Evolutionary conservation across 306 rosid genomes (phyloP), one percentile per base, ranked within the genome.

Genomic region (Cicer yamashitae): DNA sequence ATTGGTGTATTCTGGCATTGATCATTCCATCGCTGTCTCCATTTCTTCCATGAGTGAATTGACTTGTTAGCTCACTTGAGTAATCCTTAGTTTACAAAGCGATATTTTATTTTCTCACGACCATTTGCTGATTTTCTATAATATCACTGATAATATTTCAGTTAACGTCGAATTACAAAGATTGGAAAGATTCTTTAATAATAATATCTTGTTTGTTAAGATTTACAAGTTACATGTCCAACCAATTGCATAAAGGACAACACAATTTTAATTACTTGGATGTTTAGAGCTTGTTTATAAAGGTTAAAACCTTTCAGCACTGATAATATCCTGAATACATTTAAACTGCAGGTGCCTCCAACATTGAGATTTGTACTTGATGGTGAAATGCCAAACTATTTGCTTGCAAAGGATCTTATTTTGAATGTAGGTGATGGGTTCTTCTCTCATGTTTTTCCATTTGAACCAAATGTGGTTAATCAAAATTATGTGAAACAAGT

Each of bases 321-420:
- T 10, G 6, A 4, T 5, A 41, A 66, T 71, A 58, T n/a, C 12
- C 15, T 54, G 67, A 44, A 18, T 43, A 58, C 69, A 17, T 60
- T 59, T 41, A 30, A 30, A 66, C 58, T 73, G 70, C 86, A 92
- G 98, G 98, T 89, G 56, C 98, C 98, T 37, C 96, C 96, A 61
- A 88, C 94, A 65, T 72, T 90, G 73, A 86, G 91, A 69, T 92
- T 92, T 79, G 81, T 90, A 44, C 48, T 92, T 82, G 90, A 87
- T 82, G 96, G 98, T 73, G 96, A 90, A 81, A 84, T 90, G 96
- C 98, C 98, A 14, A 83, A 83, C 77, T 90, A 87, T 75, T 83
- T 92, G 81, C 96, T 92, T 76, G 96, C 96, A 44, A 92, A 92
- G 65, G 98, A 92, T 84, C 85, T 92, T 81, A 92, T 92, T 78